Percentiles rank a stretch among this genome's conserved stretches.
Evolutionary conservation across 2,329 filamentous ascomycete species (phyloP).

Genomic region (Claviceps humidiphila): DNA sequence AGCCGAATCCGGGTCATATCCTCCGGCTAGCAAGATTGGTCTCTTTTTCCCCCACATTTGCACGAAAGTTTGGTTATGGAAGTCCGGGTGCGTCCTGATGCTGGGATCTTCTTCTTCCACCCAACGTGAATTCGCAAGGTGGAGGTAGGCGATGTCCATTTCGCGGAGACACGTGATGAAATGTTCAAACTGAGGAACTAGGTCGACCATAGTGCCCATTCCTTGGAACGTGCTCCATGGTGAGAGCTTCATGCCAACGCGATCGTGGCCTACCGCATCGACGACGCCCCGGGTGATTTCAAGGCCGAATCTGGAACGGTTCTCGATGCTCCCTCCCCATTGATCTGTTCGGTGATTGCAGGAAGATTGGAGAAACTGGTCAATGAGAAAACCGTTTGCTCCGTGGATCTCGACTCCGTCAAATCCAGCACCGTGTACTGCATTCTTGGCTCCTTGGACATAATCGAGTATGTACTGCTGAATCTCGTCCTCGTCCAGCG

Average conservation of each 20-base stretch:
- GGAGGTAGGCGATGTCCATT: conserved; percentile 45
- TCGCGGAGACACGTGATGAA: conserved; percentile 36
- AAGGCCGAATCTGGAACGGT: conserved; percentile 37
- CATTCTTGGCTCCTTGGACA: conserved; percentile 36
- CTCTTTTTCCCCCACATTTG: neutral
- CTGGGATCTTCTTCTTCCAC: neutral
- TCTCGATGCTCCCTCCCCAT: conserved; percentile 40
- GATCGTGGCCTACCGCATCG: conserved; percentile 33
- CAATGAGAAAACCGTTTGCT: conserved; percentile 48
- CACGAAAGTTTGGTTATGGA: neutral
- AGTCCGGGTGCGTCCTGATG: neutral
- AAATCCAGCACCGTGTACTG: conserved; percentile 48
- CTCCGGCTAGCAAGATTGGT: conserved; percentile 1
- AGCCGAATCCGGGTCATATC: conserved; percentile 1
- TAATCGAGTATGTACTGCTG: conserved; percentile 44
- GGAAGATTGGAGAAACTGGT: conserved; percentile 42
- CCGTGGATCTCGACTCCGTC: conserved; percentile 54
- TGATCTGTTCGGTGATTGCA: conserved; percentile 36
- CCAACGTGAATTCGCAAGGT: conserved; percentile 45
- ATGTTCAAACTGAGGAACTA: conserved; percentile 49
- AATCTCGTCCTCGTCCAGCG: conserved; percentile 54
- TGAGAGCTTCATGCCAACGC: conserved; percentile 42
- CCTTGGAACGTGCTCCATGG: conserved; percentile 49
- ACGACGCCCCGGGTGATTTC: conserved; percentile 31
- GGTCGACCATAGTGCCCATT: conserved; percentile 48